phyloP scores from a whole-genome alignment of 2,329 filamentous ascomycete species.

The Diaporthe velutina region DNA sequence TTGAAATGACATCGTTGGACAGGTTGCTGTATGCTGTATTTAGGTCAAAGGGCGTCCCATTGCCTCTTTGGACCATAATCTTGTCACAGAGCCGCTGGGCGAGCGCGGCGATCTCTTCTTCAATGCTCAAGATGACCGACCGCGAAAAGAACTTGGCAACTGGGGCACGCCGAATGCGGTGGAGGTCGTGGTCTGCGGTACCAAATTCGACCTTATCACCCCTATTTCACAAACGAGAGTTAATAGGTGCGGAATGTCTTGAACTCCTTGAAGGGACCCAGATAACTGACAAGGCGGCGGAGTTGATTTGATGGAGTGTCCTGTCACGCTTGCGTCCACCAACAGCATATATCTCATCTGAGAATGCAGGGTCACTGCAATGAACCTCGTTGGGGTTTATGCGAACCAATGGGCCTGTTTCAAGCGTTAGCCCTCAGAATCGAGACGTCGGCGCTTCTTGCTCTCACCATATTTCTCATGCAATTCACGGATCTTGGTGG shows the following conservation, averaged over 20 bases:
- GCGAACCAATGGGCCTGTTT: constrained; percentile 25
- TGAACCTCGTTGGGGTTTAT: constrained; percentile 33
- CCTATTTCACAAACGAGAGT: neutral
- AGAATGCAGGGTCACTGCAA: constrained; percentile 26
- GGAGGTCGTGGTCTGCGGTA: constrained; percentile 17
- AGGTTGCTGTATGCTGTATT: constrained; percentile 24
- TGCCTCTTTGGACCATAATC: neutral
- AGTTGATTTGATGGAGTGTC: constrained; percentile 14
- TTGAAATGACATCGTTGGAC: neutral
- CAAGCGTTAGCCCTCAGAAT: neutral
- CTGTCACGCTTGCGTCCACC: constrained; percentile 29
- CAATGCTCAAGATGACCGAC: neutral
- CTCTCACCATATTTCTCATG: constrained; percentile 26
- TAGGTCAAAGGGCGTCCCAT: neutral
- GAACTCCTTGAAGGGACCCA: neutral
- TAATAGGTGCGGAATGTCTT: neutral
- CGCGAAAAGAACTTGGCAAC: constrained; percentile 31
- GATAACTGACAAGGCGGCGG: neutral
- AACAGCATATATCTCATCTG: constrained; percentile 28
- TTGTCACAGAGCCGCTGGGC: constrained; percentile 29
- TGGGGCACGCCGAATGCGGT: constrained; percentile 14
- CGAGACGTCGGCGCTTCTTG: neutral
- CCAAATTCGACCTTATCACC: constrained; percentile 5
- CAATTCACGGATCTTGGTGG: constrained; percentile 16
- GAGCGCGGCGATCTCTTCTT: neutral